Base-by-base conservation (phyloP, 192 early-diverging fungal species). In the Oehlia diaphana region DNA sequence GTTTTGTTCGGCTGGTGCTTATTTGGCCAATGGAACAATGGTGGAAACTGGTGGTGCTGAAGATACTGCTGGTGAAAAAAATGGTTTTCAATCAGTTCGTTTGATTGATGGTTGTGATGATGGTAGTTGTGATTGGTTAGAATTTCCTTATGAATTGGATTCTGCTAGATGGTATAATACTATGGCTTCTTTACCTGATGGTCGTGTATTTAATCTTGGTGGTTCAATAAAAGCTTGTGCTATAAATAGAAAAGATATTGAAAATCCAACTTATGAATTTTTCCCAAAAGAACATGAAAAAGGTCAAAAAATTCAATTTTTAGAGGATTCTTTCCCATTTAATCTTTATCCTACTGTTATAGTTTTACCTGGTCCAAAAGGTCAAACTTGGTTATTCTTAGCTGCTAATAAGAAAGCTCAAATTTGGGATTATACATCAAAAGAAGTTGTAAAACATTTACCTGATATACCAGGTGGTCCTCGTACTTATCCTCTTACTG, bases 1-100 rank as follows among this genome's bases (percentile, higher is more conserved):
- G 9, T 90, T 90, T 77, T 90, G 89, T 76, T 88, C 89, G 10
- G 89, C 84, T 23, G 89, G 89, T 42, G 84, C 87, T n/a, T 90
- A 87, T 75, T 79, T 90, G 12, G 81, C 65, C 19, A 90, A 90
- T 47, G 87, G 89, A 21, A 90, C 87, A 19, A 75, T 90, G 26
- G 84, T 88, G 73, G 86, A 86, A 68, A 85, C 83, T n/a, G 89
- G 87, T 8, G 89, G 89, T 28, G 89, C 85, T 13, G 79, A 86
- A 61, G 26, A 64, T 66, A 72, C 77, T 14, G 66, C 77, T 76
- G 53, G 44, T 6, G 28, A 26, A 31, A n/a, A 62, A 13, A n/a
- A 31, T 16, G 77, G 89, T 5, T 88, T 81, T 78, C 83, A 85
- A 69, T 84, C 84, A 0, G 78, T 88, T 72, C 83, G 89, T 3